Evolutionary conservation across 441 rosid genomes (phyloP).

Genomic region (California macrophylla): DNA sequence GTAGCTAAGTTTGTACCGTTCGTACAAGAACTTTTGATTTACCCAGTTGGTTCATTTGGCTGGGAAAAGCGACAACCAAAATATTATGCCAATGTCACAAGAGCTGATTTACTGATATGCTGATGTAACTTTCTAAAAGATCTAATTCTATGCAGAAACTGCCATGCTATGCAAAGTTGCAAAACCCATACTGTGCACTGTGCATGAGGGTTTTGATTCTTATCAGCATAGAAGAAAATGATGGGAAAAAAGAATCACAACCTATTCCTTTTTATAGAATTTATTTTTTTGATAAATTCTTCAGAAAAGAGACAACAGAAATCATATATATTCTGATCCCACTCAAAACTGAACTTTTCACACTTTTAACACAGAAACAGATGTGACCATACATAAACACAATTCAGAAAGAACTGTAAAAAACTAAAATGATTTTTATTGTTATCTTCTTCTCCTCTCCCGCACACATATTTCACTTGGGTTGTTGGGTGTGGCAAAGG

Average conservation of each 20-base stretch:
- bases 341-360: slow-evolving; percentile 8
- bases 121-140: slow-evolving; percentile 8
- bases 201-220: slow-evolving; percentile 29
- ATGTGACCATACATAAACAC: slow-evolving; percentile 29
- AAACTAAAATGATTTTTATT: not conserved
- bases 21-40: not conserved
- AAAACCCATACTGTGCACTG: slow-evolving; percentile 19
- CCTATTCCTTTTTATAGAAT: slow-evolving; percentile 5
- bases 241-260: slow-evolving; percentile 27
- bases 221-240: slow-evolving; percentile 37
- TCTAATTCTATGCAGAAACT: not conserved
- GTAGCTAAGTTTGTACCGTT: not conserved
- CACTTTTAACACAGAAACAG: slow-evolving; percentile 16
- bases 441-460: not conserved
- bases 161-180: slow-evolving; percentile 2
- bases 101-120: slow-evolving; percentile 8
- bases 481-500: slow-evolving; percentile 33
- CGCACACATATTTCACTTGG: not conserved
- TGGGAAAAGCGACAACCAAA: slow-evolving; percentile 18
- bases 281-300: not conserved
- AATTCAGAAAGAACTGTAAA: not conserved
- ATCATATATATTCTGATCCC: slow-evolving; percentile 38
- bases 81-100: not conserved
- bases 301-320: not conserved
- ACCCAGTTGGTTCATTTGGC: slow-evolving; percentile 13